These are phyloP conservation scores for Mayamaea pseudoterrestris DNA, from an alignment of 108 stramenopile genomes.

Conservation along the genomic window DNA sequence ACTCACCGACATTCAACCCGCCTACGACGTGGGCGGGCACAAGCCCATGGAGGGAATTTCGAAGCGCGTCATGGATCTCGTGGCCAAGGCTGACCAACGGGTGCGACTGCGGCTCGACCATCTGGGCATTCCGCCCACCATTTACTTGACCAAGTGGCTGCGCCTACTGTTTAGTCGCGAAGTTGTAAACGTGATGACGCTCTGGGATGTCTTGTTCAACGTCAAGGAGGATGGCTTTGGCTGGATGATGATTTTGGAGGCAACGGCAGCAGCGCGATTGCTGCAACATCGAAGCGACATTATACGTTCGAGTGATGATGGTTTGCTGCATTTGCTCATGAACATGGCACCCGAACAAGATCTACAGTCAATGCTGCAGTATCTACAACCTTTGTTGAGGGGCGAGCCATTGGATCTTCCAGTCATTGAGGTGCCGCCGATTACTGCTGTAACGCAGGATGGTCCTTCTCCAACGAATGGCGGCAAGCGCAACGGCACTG, in stretches of 20 bases:
- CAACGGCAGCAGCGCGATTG: conserved; percentile 27
- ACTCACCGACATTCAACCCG: conserved; percentile 35
- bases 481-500: no score
- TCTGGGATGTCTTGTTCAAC: conserved; percentile 30
- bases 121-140: neutral
- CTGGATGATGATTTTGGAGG: conserved; percentile 32
- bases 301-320: neutral
- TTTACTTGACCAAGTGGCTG: conserved; percentile 62
- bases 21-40: conserved; percentile 46
- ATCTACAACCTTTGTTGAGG: no score
- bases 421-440: no score
- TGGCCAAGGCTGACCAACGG: neutral
- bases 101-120: conserved; percentile 1
- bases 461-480: no score
- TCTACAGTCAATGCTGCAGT: no score
- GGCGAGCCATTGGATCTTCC: no score
- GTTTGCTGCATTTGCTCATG: conserved; percentile 13
- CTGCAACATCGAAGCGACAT: conserved; percentile 12
- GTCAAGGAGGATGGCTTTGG: conserved; percentile 22
- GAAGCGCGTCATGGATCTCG: neutral
- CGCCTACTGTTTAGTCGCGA: conserved; percentile 72
- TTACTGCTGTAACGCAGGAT: no score
- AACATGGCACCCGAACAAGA: conserved; percentile 4
- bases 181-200: conserved; percentile 14
- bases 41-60: conserved; percentile 4